These are phyloP conservation scores for Tolypocladium album DNA, from an alignment of 2,329 filamentous ascomycete genomes.

Conservation along the genomic window DNA sequence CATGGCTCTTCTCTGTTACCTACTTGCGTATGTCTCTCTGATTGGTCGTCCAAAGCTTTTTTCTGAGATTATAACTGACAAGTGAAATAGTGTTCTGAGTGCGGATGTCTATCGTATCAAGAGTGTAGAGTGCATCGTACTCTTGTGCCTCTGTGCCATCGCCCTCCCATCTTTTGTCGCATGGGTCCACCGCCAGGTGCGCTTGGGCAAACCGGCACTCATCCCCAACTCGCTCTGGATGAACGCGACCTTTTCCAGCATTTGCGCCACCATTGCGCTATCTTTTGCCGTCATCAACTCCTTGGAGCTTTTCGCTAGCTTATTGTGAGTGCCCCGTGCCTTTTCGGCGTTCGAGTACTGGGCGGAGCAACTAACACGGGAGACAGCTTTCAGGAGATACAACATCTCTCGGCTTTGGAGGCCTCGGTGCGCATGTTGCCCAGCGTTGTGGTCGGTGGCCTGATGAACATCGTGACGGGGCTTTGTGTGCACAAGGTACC, in stretches of 20 bases:
- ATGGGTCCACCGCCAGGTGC: conserved; percentile 42
- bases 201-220: conserved; percentile 35
- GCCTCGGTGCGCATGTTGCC: conserved; percentile 36
- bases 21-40: conserved; percentile 34
- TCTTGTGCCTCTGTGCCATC: conserved; percentile 31
- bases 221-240: conserved; percentile 54
- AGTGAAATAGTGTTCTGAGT: conserved; percentile 19
- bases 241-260: conserved; percentile 42
- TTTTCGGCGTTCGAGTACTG: neutral
- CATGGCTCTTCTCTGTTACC: conserved; percentile 38
- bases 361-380: neutral
- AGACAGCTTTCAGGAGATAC: conserved; percentile 38
- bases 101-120: conserved; percentile 28
- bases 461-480: conserved; percentile 32
- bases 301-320: conserved; percentile 34
- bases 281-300: conserved; percentile 33
- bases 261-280: conserved; percentile 39
- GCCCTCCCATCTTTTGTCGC: conserved; percentile 37
- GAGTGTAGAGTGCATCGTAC: conserved; percentile 29
- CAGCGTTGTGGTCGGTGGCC: conserved; percentile 28
- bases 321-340: conserved; percentile 28
- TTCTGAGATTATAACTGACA: neutral
- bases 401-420: conserved; percentile 29
- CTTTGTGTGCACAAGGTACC: conserved; percentile 32
- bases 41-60: neutral